Evolutionary conservation across 805 yeast genomes (phyloP).

Genomic region (Candida chauliodis): DNA sequence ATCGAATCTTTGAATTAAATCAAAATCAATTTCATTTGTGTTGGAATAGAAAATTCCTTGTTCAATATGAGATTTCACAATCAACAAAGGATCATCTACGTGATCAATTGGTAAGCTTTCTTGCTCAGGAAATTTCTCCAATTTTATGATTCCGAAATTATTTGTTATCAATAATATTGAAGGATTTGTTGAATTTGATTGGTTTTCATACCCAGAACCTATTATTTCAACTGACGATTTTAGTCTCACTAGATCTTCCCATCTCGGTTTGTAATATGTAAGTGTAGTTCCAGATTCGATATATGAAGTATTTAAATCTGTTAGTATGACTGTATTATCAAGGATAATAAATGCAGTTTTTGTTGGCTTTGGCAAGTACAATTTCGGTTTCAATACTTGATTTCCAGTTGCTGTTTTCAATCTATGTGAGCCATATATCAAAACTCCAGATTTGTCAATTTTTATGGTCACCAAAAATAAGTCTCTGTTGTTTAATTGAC

Average conservation of each 20-base stretch:
- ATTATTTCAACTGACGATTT: slow-evolving; percentile 49
- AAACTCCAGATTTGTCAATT: slow-evolving; percentile 47
- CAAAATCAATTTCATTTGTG: slow-evolving; percentile 43
- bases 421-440: slow-evolving; percentile 62
- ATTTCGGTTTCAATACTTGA: slow-evolving; percentile 34
- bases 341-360: slow-evolving; percentile 59
- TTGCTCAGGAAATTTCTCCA: slow-evolving; percentile 45
- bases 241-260: slow-evolving; percentile 79
- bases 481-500: slow-evolving; percentile 21
- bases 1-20: slow-evolving; percentile 28
- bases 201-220: slow-evolving; percentile 56
- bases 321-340: slow-evolving; percentile 58
- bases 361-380: slow-evolving; percentile 57
- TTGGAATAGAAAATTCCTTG: slow-evolving; percentile 74
- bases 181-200: slow-evolving; percentile 30
- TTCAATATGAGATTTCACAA: slow-evolving; percentile 70
- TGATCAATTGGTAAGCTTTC: slow-evolving; percentile 8
- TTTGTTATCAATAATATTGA: slow-evolving; percentile 47
- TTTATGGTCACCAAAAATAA: slow-evolving; percentile 53
- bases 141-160: slow-evolving; percentile 57
- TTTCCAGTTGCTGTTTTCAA: slow-evolving; percentile 31
- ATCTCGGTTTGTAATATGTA: slow-evolving; percentile 44
- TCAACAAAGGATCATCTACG: slow-evolving; percentile 20
- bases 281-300: slow-evolving; percentile 16
- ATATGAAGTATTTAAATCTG: slow-evolving; percentile 50